Evolutionary conservation across 768 basidiomycete genomes (phyloP).

Genomic region (Lactarius sanguifluus): DNA sequence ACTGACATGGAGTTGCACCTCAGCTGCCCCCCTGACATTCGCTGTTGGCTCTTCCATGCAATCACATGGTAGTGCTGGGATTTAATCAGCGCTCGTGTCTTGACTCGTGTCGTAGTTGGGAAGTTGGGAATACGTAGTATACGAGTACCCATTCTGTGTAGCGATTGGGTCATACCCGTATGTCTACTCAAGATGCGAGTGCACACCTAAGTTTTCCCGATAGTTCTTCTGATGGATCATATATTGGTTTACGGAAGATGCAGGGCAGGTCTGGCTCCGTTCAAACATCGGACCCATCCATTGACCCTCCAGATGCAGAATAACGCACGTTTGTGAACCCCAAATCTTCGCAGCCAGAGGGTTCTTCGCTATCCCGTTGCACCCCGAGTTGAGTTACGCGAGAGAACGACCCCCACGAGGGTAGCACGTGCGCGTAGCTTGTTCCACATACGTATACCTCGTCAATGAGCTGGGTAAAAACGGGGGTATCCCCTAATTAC

Average conservation of each 20-base stretch:
- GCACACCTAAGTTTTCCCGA: not conserved
- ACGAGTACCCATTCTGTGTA: not conserved
- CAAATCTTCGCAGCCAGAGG: not conserved
- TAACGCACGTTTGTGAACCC: not conserved
- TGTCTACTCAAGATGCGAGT: not conserved
- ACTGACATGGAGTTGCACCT: not conserved
- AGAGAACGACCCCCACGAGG: not conserved
- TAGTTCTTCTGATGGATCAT: not conserved
- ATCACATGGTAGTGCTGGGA: not conserved
- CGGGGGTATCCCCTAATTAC: not conserved
- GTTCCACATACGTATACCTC: not conserved
- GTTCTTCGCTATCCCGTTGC: not conserved
- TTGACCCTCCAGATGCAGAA: not conserved
- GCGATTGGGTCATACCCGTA: not conserved
- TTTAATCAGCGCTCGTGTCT: too few species aligned
- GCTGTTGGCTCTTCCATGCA: not conserved
- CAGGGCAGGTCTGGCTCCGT: not conserved
- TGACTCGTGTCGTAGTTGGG: not conserved
- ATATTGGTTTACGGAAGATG: not conserved
- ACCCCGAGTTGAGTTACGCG: not conserved
- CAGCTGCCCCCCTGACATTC: not conserved
- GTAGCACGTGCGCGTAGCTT: not conserved
- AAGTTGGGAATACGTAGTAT: too few species aligned
- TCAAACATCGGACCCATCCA: not conserved
- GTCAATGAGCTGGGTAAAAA: not conserved